Evolutionary conservation across 2,329 filamentous ascomycete species (phyloP), one percentile per base, ranked within the genome.

Genomic region (Curvularia verruculosa): DNA sequence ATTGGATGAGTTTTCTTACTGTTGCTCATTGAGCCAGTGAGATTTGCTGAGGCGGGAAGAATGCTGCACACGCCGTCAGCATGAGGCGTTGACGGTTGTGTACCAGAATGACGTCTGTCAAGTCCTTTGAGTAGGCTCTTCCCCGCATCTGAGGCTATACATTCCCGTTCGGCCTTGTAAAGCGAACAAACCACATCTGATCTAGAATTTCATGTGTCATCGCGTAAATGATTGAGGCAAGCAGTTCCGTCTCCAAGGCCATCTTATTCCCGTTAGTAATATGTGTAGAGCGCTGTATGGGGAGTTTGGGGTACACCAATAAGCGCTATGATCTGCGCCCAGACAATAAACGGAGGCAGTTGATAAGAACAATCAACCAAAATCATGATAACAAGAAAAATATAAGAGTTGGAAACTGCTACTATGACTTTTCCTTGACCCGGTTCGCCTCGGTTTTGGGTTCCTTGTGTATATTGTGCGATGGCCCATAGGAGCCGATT

Each of bases 101-200:
- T 52, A 51, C 53, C 31, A 54, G 44, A 21, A 65, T 65, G 58
- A 65, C 62, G 60, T 60, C 49, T 56, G 47, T 47, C 44, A 46
- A 47, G 43, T 31, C 46, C n/a, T 23, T 43, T 43, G 31, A 10
- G 31, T n/a, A 44, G 55, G 34, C 47, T 56, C 45, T 49, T 51
- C 52, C 34, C 52, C 61, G 54, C 44, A 26, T 28, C 21, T 12
- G 21, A 43, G 18, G 13, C 19, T 28, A 1, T 28, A n/a, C n/a
- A 28, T 19, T 6, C 26, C 23, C 7, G 24, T n/a, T 28, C 15
- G 15, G 6, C 23, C 4, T 44, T 8, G 15, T 18, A 44, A 18
- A n/a, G 6, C 1, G 13, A 18, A 29, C 15, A 28, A 5, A 18
- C n/a, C 9, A 28, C 9, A 15, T 1, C 23, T 18, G 8, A 7